Evolutionary conservation across 768 basidiomycete species (phyloP), one percentile per base, ranked within the genome.

Genomic region (Mycena vulgaris): DNA sequence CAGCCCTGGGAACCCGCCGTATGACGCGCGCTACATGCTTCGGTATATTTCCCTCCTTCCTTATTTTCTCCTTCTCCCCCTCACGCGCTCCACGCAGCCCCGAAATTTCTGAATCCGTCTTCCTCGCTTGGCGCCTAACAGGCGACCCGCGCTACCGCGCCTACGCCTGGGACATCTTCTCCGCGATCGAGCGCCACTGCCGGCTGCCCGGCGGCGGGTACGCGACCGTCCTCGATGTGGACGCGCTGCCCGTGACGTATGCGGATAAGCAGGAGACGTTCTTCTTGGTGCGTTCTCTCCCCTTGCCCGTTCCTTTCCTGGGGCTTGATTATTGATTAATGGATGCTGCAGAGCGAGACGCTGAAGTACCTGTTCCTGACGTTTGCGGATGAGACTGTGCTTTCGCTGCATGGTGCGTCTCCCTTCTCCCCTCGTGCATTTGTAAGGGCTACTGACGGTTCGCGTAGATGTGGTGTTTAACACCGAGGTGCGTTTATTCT

Each of bases 241-340:
- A 94, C 77, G 80, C 83, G 49, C 79, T 90, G 8, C 91, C 90
- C 6, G 87, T 83, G 19, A 78, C 78, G 73, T 79, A 83, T 49
- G 87, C 89, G 45, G 93, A 94, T 77, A 89, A 91, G 77, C 94
- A 94, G 91, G 93, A 94, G 80, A 93, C 93, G 23, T 94, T 93
- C 81, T 85, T 92, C 80, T 83, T 94, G 83, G 90, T 91, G 66
- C 39, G 87, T 23, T 23, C 47, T 13, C 14, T 52, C 27, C 3
- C n/a, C 19, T 3, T 52, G 16, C n/a, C 51, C 5, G 2, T 13
- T 8, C 14, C 47, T 25, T 27, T 27, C 8, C 25, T 23, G n/a
- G n/a, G n/a, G n/a, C n/a, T n/a, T n/a, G n/a, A n/a, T 47, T n/a
- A 16, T 23, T 47, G 16, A 48, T 10, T 23, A 13, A 2, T 10